phyloP scores from a whole-genome alignment of 108 stramenopile species.

The Skeletonema potamos region DNA sequence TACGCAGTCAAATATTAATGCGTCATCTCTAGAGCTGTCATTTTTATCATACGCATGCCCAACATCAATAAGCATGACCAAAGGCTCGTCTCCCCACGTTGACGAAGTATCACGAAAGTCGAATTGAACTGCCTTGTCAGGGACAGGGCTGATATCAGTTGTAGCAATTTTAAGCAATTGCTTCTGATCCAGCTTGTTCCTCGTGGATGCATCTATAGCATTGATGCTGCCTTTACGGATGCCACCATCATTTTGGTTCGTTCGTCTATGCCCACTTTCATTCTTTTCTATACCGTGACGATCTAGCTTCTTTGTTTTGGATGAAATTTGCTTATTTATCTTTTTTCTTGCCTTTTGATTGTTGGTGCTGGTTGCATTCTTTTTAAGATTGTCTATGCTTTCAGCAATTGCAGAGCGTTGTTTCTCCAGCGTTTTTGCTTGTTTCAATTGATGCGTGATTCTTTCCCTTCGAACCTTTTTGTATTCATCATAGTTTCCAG shows the following conservation, averaged over 20 bases:
- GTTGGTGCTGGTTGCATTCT: constrained; percentile 49
- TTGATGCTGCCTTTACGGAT: constrained; percentile 59
- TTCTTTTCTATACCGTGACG: constrained; percentile 64
- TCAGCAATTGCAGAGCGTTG: constrained; percentile 55
- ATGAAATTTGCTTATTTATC: constrained; percentile 46
- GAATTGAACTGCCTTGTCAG: constrained; percentile 84
- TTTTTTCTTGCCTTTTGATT: constrained; percentile 52
- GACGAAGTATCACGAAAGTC: constrained; percentile 48
- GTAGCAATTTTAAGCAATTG: constrained; percentile 57
- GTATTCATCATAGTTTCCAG: constrained; percentile 89
- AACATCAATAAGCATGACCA: constrained; percentile 67
- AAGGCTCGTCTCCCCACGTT: constrained; percentile 70
- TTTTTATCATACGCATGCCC: constrained; percentile 48
- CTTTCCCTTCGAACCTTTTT: constrained; percentile 59
- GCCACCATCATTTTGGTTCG: constrained; percentile 58
- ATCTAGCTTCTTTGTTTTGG: constrained; percentile 72
- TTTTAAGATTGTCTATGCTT: constrained; percentile 72
- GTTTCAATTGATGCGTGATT: constrained; percentile 48
- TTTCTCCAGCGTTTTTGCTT: constrained; percentile 61
- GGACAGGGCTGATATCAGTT: constrained; percentile 43
- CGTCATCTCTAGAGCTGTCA: neutral
- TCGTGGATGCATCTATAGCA: constrained; percentile 48
- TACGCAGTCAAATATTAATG: constrained; percentile 71
- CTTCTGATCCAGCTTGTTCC: constrained; percentile 43
- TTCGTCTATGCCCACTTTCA: constrained; percentile 57